phyloP scores from a whole-genome alignment of 768 basidiomycete genomes.

The Infundibulicybe gibba region DNA sequence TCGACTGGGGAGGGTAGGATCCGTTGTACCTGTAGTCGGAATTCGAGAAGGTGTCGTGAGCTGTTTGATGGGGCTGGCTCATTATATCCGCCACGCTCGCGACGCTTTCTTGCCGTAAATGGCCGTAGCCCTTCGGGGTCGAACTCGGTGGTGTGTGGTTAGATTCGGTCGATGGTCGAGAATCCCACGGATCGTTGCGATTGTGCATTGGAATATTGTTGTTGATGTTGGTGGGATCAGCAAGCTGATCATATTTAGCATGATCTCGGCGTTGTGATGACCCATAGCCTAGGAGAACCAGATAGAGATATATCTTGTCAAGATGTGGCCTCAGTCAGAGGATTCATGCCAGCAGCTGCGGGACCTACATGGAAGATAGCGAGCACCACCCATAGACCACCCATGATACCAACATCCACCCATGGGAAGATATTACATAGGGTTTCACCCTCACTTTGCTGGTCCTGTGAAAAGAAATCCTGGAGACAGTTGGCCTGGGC shows the following conservation, averaged over 20 bases:
- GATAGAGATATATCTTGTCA: constrained; percentile 44
- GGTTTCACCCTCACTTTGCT: constrained; percentile 52
- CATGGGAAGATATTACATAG: constrained; percentile 91
- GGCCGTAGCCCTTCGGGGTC: constrained; percentile 33
- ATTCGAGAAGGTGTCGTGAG: constrained; percentile 36
- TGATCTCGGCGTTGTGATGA: constrained; percentile 76
- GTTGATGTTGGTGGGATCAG: constrained; percentile 51
- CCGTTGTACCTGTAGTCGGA: constrained; percentile 25
- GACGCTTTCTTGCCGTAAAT: constrained; percentile 52
- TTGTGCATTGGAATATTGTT: constrained; percentile 62
- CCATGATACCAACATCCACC: constrained; percentile 92
- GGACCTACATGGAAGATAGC: constrained; percentile 68
- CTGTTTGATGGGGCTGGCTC: constrained; percentile 42
- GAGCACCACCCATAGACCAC: constrained; percentile 78
- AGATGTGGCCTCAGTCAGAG: constrained; percentile 5
- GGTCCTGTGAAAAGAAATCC: constrained; percentile 48
- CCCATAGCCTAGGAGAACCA: constrained; percentile 57
- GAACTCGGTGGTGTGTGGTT: constrained; percentile 15
- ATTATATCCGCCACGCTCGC: constrained; percentile 54
- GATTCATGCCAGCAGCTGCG: constrained; percentile 1
- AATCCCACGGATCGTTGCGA: constrained; percentile 70
- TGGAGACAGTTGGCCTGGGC: constrained; percentile 66
- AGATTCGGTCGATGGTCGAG: constrained; percentile 45
- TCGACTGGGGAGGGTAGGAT: constrained; percentile 22
- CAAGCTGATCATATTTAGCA: constrained; percentile 71